A percentile compares a stretch with the other conserved stretches of the same genome.
Evolutionary conservation across 768 basidiomycete species (phyloP).

Genomic region (Trametes punicea): DNA sequence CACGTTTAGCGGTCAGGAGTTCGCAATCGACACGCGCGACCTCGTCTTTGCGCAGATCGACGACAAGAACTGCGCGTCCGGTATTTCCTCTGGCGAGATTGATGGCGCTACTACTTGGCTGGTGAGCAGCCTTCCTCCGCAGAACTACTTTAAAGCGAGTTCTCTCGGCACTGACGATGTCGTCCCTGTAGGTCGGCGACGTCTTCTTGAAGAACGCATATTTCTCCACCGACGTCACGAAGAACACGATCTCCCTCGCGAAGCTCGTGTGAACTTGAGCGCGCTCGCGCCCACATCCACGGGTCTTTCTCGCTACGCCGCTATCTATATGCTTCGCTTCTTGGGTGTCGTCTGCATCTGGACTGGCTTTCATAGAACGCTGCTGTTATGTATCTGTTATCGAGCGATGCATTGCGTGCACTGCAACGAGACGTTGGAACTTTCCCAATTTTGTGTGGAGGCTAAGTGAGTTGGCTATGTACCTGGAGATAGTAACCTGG

Average conservation of each 20-base stretch:
- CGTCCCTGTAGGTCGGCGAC: slow-evolving; percentile 50
- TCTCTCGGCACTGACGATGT: not conserved
- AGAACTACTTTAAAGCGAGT: no score
- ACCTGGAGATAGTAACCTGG: no score
- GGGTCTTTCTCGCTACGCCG: not conserved
- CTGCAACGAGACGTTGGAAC: slow-evolving; percentile 8
- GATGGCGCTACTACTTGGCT: slow-evolving; percentile 65
- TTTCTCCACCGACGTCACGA: slow-evolving; percentile 58
- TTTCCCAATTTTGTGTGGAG: not conserved
- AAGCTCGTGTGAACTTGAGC: slow-evolving; percentile 38
- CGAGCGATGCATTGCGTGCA: slow-evolving; percentile 10
- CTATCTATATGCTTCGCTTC: not conserved
- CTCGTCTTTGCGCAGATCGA: slow-evolving; percentile 53
- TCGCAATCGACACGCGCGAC: slow-evolving; percentile 65
- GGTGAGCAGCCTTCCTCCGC: slow-evolving; percentile 38
- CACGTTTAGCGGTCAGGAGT: slow-evolving; percentile 53
- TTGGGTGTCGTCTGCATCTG: slow-evolving; percentile 1
- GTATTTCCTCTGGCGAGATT: slow-evolving; percentile 61
- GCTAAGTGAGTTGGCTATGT: not conserved
- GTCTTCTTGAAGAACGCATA: slow-evolving; percentile 78
- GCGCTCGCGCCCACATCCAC: not conserved
- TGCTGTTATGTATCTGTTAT: slow-evolving; percentile 1
- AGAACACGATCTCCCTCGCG: slow-evolving; percentile 60
- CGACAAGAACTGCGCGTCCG: slow-evolving; percentile 57
- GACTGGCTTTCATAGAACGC: slow-evolving; percentile 9